These are phyloP conservation scores for Colletotrichum graminicola DNA, from an alignment of 2,329 filamentous ascomycete genomes.

Conservation along the genomic window DNA sequence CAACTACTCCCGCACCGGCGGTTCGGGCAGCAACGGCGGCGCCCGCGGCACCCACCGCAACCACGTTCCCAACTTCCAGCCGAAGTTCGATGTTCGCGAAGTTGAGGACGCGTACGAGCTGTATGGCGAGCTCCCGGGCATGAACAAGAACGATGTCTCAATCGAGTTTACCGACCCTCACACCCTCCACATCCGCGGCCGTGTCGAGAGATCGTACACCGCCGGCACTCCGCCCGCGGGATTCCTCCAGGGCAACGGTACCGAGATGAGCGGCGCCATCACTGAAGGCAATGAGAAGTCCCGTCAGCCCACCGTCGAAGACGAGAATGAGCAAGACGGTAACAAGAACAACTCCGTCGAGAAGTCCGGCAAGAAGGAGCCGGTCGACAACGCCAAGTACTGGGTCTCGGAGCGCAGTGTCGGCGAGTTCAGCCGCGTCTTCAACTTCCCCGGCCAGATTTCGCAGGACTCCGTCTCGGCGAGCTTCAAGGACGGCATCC, in stretches of 20 bases:
- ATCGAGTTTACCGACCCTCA: constrained; percentile 85
- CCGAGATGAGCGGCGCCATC: constrained; percentile 54
- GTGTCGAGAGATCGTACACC: constrained; percentile 73
- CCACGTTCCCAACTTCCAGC: constrained; percentile 71
- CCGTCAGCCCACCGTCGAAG: constrained; percentile 73
- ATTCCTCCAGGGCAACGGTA: constrained; percentile 58
- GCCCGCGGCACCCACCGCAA: constrained; percentile 44
- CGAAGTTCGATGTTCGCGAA: constrained; percentile 84
- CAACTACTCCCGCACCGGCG: constrained; percentile 61
- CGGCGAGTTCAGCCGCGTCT: constrained; percentile 76
- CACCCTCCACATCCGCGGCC: constrained; percentile 78
- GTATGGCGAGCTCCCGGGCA: constrained; percentile 82
- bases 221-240: constrained; percentile 65
- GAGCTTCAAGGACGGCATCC: constrained; percentile 73
- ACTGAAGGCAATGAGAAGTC: constrained; percentile 51
- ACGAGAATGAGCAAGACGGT: constrained; percentile 58
- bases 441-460: constrained; percentile 75
- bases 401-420: constrained; percentile 77
- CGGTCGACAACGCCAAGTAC: constrained; percentile 67
- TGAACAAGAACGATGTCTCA: constrained; percentile 78
- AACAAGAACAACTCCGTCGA: constrained; percentile 46
- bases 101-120: constrained; percentile 77
- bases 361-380: constrained; percentile 47
- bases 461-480: constrained; percentile 73
- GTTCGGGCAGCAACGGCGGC: constrained; percentile 42